Base-by-base conservation (phyloP, 345 rosid genomes). In the Eutrema japonicum region DNA sequence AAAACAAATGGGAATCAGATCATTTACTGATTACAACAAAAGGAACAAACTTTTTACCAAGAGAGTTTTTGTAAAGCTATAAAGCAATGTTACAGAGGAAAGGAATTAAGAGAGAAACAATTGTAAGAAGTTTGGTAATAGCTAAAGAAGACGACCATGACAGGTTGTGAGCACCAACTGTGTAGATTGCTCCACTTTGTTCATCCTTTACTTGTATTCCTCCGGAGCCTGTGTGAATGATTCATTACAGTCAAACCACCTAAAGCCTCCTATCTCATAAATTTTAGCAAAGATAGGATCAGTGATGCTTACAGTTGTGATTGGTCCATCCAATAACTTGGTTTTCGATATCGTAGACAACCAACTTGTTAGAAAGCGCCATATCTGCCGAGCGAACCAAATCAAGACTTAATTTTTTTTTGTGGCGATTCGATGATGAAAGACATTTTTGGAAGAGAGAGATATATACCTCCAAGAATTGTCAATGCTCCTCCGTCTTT, bases 301-400 rank as follows among this genome's bases (percentile, higher is more conserved):
- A 26, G 43, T 47, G 57, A 52, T 59, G 73, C 96, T 92, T 83
- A 95, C 99, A 95, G 77, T 95, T 85, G 81, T 90, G 82, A 5
- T 84, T 86, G 22, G 89, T 88, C 99, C 99, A 95, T 79, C 99
- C 99, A 57, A 95, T 82, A 45, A 78, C 83, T 81, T 87, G 96
- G 45, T 90, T 90, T 68, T 84, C 94, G 6, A 92, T 73, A 78
- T 95, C 96, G 56, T 95, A 95, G 54, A 92, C 60, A 50, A 95
- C 97, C 57, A 95, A 84, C 85, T 87, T 95, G 81, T 89, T 85
- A 46, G 96, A 86, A 61, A 95, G 87, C 64, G 87, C 96, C 88
- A 95, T 86, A 77, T 92, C 99, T 95, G 88, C 78, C 33, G 5
- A 70, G 33, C 3, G 26, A 49, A 54, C 69, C 5, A 41, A 54